phyloP scores from a whole-genome alignment of 768 basidiomycete species.

The Auriscalpium orientale region DNA sequence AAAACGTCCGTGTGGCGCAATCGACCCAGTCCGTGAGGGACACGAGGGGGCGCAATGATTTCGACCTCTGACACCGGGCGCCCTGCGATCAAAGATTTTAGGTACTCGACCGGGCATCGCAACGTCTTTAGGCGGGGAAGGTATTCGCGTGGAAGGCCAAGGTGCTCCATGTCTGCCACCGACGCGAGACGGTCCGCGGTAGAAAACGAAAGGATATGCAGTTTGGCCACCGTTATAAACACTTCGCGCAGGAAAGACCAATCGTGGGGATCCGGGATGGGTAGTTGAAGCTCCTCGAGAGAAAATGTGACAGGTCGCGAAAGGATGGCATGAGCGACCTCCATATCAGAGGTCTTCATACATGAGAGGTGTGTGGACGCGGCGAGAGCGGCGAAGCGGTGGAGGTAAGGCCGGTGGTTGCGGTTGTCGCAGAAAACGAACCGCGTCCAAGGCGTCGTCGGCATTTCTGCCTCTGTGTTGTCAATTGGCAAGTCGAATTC shows the following conservation, averaged over 20 bases:
- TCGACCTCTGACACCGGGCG: not conserved
- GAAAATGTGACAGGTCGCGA: not conserved
- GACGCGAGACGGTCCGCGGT: not conserved
- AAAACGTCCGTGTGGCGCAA: not conserved
- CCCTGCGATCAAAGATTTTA: not conserved
- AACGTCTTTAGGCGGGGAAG: not conserved
- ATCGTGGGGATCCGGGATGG: not conserved
- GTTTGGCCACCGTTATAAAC: not conserved
- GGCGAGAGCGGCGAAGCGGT: not conserved
- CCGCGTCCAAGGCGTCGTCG: not conserved
- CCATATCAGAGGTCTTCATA: not conserved
- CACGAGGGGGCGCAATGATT: not conserved
- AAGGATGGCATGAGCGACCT: not conserved
- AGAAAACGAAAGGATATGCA: not conserved
- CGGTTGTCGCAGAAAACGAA: not conserved
- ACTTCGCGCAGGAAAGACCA: not conserved
- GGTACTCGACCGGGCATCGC: not conserved
- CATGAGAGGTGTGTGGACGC: not conserved
- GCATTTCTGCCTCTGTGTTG: not conserved
- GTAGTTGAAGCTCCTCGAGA: not conserved
- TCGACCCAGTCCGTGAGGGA: not conserved
- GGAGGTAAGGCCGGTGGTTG: not conserved
- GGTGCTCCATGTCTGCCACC: not conserved
- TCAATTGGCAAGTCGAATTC: not conserved
- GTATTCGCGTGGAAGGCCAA: not conserved